Evolutionary conservation across 1,284 basidiomycete genomes (phyloP).

Genomic region (Malassezia nana): DNA sequence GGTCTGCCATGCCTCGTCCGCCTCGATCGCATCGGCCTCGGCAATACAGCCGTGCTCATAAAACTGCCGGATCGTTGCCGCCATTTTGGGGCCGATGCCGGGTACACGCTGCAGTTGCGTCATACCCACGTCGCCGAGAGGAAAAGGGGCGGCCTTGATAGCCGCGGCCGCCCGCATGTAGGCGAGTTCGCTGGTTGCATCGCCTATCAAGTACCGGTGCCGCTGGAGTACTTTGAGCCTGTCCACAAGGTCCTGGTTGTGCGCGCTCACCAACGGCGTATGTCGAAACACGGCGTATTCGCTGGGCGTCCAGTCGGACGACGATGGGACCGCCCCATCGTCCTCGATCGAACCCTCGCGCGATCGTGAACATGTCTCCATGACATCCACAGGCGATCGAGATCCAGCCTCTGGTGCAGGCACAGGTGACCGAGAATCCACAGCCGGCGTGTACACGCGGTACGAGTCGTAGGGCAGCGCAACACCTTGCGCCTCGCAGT

Average conservation of each 20-base stretch:
- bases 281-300: constrained; percentile 11
- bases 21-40: constrained; percentile 32
- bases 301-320: neutral
- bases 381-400: too few species aligned
- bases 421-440: too few species aligned
- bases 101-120: constrained; percentile 26
- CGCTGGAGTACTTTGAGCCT: constrained; percentile 33
- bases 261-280: constrained; percentile 12
- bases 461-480: neutral
- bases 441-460: neutral
- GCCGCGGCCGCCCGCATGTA: constrained; percentile 39
- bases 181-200: constrained; percentile 30
- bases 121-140: constrained; percentile 6
- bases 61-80: constrained; percentile 27
- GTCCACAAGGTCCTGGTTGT: constrained; percentile 34
- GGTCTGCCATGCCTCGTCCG: constrained; percentile 28
- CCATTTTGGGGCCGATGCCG: constrained; percentile 39
- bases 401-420: too few species aligned
- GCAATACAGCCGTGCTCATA: constrained; percentile 25
- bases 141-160: constrained; percentile 34
- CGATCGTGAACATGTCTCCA: too few species aligned
- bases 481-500: neutral
- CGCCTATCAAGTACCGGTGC: constrained; percentile 34
- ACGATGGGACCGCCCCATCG: neutral
- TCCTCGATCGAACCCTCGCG: neutral